Conservation (phyloP, 768 basidiomycete species). For the Mrakia blollopis region DNA sequence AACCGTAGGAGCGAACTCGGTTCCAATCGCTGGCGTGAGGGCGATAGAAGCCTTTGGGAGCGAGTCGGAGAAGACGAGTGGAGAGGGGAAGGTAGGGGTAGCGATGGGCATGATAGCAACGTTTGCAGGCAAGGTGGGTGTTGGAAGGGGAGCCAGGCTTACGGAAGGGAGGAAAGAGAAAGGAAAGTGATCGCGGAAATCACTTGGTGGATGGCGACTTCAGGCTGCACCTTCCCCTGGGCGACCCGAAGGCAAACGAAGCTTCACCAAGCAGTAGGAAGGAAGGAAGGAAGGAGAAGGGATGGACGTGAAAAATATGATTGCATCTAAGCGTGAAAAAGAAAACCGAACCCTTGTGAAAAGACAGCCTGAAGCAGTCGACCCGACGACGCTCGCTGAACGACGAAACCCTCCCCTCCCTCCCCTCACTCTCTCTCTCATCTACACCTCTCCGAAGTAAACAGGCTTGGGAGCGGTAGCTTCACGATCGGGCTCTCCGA, state of each 20-base stretch:
- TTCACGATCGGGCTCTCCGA: slow-evolving; percentile 24
- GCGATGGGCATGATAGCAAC: slow-evolving; percentile 26
- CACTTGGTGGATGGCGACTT: neutral
- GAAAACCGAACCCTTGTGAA: no score
- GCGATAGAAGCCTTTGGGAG: slow-evolving; percentile 30
- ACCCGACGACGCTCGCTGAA: neutral
- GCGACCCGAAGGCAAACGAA: no score
- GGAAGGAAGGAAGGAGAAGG: no score
- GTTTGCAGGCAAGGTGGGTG: neutral
- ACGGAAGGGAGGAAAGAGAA: neutral
- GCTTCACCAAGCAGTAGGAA: no score
- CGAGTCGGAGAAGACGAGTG: neutral
- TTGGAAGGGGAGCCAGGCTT: neutral
- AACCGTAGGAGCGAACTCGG: slow-evolving; percentile 50
- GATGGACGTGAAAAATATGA: no score
- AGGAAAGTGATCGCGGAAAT: neutral
- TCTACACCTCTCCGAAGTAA: slow-evolving; percentile 26
- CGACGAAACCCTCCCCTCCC: no score
- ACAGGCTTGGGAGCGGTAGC: neutral
- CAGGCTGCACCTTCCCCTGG: no score
- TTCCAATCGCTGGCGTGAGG: slow-evolving; percentile 57
- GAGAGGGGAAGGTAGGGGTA: neutral
- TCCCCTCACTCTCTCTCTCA: no score
- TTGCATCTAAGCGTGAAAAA: no score
- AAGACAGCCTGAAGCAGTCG: no score